These are phyloP conservation scores for Cryptococcus sp. DNA, from an alignment of 1,284 basidiomycete genomes.

Conservation along the genomic window DNA sequence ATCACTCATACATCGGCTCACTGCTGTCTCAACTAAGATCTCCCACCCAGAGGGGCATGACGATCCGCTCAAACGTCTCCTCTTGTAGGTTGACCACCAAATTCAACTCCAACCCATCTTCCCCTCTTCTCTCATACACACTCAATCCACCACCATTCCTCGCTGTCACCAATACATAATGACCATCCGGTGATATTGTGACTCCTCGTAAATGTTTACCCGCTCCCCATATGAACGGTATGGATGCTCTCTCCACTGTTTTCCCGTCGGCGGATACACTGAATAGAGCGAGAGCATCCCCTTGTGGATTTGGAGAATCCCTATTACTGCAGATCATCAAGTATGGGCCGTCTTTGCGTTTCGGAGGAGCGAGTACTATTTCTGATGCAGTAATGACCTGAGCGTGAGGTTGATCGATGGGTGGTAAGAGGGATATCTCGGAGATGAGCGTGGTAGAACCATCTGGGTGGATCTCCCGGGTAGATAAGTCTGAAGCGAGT, in stretches of 20 bases:
- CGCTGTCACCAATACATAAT: background rate
- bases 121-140: background rate
- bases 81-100: too few species aligned
- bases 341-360: background rate
- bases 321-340: conserved; percentile 21
- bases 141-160: background rate
- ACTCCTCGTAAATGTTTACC: conserved; percentile 13
- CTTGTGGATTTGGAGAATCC: conserved; percentile 9
- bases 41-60: too few species aligned
- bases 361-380: conserved; percentile 17
- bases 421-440: conserved; percentile 14
- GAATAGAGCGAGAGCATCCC: conserved; percentile 22
- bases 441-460: conserved; percentile 2
- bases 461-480: conserved; percentile 9
- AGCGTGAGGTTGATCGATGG: conserved; percentile 6
- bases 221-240: conserved; percentile 9
- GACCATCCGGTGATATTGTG: background rate
- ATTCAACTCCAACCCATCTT: background rate
- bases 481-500: conserved; percentile 7
- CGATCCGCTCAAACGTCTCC: too few species aligned
- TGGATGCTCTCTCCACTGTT: conserved; percentile 5
- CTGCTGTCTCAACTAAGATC: too few species aligned
- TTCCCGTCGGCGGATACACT: conserved; percentile 13
- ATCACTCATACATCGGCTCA: too few species aligned
- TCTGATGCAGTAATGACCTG: conserved; percentile 11